Evolutionary conservation across 352 stramenopile genomes (phyloP), one percentile per base, ranked within the genome.

Genomic region (Plasmopara muralis): DNA sequence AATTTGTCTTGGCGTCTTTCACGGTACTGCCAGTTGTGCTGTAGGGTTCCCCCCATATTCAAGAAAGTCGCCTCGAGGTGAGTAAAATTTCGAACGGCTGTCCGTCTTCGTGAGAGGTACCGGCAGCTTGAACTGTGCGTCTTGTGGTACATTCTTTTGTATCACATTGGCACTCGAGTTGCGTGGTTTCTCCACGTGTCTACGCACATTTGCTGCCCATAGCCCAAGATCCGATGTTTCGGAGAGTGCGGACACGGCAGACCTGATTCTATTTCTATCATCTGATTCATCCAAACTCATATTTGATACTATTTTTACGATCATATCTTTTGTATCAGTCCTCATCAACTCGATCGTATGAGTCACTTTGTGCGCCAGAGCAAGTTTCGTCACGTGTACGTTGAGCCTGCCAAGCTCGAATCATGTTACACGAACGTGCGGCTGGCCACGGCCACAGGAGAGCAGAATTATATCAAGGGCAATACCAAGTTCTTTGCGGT

Each of bases 401-500:
- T 97, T 47, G 95, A 99, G 68, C 77, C 91, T 50, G 94, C 95
- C 54, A 98, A 98, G 79, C 67, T 94, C 64, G 93, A 98, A 61
- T 84, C 77, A 38, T 88, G 74, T 66, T 95, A 94, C 74, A 92
- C 82, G 43, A 94, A 94, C 61, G 65, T 99, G 50, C 85, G 93
- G 25, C 75, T 99, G 40, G 88, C 94, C 18, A 98, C 96, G 34
- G 90, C 96, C 30, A 99, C 96, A 46, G 97, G 97, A 54, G 97
- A 99, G 68, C 96, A 99, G 70, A 97, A 98, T 62, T 99, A 99
- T 80, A 99, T 99, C 75, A 99, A 99, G 74, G 96, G 93, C 35
- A 99, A 98, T 65, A 96, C 96, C 52, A 99, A 99, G 82, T 99
- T 98, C 74, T 99, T 99, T 68, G 95, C 96, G 16, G 90, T 99